A percentile compares a stretch with the other conserved stretches of the same genome.
These are phyloP conservation scores for Aureobasidium zeae DNA, from an alignment of 2,329 filamentous ascomycete species.

Conservation along the genomic window DNA sequence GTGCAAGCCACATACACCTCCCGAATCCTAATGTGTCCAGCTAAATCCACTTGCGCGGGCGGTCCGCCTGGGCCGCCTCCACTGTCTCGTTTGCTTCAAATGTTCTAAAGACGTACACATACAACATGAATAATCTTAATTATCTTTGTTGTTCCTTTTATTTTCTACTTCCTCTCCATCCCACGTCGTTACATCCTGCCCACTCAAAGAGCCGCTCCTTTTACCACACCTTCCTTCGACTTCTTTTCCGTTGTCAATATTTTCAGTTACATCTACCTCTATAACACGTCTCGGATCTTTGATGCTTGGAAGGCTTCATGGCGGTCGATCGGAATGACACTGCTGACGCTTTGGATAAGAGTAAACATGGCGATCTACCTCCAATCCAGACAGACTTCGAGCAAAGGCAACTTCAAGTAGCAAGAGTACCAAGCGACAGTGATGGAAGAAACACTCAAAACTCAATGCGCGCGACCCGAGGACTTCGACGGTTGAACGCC, in stretches of 20 bases:
- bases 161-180: conserved; percentile 11
- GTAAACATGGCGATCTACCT: conserved; percentile 11
- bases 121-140: conserved; percentile 12
- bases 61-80: conserved; percentile 14
- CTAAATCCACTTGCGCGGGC: conserved; percentile 10
- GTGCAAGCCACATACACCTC: conserved; percentile 7
- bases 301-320: background rate
- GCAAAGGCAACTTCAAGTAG: conserved; percentile 15
- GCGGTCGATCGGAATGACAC: conserved; percentile 7
- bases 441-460: background rate
- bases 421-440: conserved; percentile 3
- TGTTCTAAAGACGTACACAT: conserved; percentile 6
- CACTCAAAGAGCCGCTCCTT: conserved; percentile 7
- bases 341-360: conserved; percentile 1
- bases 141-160: conserved; percentile 6
- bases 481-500: background rate
- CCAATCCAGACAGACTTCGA: conserved; percentile 9
- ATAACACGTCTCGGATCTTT: background rate
- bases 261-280: background rate
- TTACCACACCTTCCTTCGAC: conserved; percentile 1
- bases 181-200: background rate
- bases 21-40: conserved; percentile 1
- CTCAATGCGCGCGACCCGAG: background rate
- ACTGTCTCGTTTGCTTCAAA: conserved; percentile 14
- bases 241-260: conserved; percentile 8